phyloP scores from a whole-genome alignment of 176 grass and related monocot species.

The Bothriochloa decipiens region DNA sequence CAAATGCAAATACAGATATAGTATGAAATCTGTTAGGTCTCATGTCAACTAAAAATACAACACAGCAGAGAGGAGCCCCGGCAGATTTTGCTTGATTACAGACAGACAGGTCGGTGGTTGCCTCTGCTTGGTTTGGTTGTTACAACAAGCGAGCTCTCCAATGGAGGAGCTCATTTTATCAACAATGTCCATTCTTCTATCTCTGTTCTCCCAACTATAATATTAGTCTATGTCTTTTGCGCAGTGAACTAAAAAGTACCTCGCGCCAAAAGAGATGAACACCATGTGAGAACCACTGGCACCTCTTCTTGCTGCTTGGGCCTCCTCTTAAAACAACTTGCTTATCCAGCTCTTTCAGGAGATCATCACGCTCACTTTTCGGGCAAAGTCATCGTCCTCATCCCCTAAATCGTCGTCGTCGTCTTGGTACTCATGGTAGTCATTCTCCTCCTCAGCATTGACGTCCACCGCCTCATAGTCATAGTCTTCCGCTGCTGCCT shows the following conservation, averaged over 20 bases:
- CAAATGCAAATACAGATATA: constrained; percentile 27
- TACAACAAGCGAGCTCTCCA: neutral
- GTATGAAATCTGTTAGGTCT: constrained; percentile 31
- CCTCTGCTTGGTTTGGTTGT: constrained; percentile 7
- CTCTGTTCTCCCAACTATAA: constrained; percentile 22
- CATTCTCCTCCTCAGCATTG: constrained; percentile 43
- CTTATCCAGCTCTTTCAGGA: constrained; percentile 34
- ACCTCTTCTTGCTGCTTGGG: constrained; percentile 14
- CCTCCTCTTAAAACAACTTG: neutral
- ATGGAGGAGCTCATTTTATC: constrained; percentile 11
- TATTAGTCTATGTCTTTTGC: constrained; percentile 19
- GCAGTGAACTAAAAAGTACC: constrained; percentile 46
- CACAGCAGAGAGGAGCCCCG: neutral
- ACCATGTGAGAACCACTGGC: constrained; percentile 24
- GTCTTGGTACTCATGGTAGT: constrained; percentile 52
- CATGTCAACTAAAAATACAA: constrained; percentile 37
- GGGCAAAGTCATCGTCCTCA: constrained; percentile 54
- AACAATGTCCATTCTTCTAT: constrained; percentile 14
- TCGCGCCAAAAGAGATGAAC: constrained; percentile 24
- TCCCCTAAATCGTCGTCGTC: constrained; percentile 58
- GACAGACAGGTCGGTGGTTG: constrained; percentile 7
- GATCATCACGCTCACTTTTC: constrained; percentile 56
- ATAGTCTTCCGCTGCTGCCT: constrained; percentile 41
- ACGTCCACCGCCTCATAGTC: constrained; percentile 43
- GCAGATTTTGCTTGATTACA: neutral